phyloP scores from a whole-genome alignment of 441 rosid genomes.

The Capsella rubella region DNA sequence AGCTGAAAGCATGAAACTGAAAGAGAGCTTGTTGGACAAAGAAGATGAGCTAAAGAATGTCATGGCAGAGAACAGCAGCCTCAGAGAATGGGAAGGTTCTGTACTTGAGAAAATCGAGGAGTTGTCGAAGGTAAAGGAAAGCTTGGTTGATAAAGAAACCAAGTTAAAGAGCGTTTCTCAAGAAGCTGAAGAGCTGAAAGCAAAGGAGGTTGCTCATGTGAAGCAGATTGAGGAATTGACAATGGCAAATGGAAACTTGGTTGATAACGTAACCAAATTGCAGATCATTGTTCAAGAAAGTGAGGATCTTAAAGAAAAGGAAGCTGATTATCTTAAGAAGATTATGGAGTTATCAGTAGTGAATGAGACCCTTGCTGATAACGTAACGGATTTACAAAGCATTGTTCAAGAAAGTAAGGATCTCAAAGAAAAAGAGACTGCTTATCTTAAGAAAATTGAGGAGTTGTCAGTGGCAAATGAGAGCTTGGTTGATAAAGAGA shows the following conservation, averaged over 20 bases:
- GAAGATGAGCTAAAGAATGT: constrained; percentile 75
- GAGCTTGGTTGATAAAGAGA: constrained; percentile 51
- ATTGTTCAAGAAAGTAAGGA: constrained; percentile 68
- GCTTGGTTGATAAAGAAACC: constrained; percentile 73
- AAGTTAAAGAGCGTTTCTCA: constrained; percentile 65
- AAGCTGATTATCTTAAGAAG: constrained; percentile 59
- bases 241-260: constrained; percentile 58
- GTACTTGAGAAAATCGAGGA: constrained; percentile 69
- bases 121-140: constrained; percentile 55
- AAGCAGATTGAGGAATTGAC: constrained; percentile 70
- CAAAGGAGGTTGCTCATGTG: constrained; percentile 65
- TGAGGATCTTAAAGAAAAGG: constrained; percentile 66
- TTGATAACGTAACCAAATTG: constrained; percentile 74
- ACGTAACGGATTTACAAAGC: constrained; percentile 68
- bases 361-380: constrained; percentile 63
- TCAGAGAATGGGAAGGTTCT: constrained; percentile 62
- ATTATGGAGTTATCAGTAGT: constrained; percentile 69
- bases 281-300: constrained; percentile 65
- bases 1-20: constrained; percentile 69
- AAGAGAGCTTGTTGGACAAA: constrained; percentile 72
- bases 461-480: constrained; percentile 72
- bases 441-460: constrained; percentile 63
- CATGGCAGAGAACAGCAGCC: constrained; percentile 68
- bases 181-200: constrained; percentile 73
- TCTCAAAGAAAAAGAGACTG: constrained; percentile 60